Evolutionary conservation across 1,139 yeast species (phyloP).

Genomic region (Suhomyces anneliseae): DNA sequence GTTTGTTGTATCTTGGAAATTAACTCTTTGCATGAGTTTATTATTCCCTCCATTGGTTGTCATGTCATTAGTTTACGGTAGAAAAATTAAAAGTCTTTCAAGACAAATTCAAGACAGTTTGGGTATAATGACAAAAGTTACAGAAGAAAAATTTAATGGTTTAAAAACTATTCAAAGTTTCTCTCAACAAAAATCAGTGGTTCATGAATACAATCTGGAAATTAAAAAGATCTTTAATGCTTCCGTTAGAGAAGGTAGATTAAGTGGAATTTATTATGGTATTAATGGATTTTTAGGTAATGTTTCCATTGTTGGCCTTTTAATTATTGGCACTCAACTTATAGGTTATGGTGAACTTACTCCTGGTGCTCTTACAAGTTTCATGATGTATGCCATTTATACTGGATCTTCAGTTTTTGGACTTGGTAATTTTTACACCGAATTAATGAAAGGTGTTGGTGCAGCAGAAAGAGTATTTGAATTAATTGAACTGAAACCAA

Average conservation of each 20-base stretch:
- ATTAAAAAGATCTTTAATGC: constrained; percentile 71
- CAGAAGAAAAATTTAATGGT: constrained; percentile 89
- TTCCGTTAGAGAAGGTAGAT: constrained; percentile 77
- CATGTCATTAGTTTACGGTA: constrained; percentile 78
- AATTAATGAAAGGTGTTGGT: constrained; percentile 94
- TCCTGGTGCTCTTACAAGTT: constrained; percentile 88
- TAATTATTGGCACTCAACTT: constrained; percentile 78
- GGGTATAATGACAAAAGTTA: constrained; percentile 82
- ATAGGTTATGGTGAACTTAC: constrained; percentile 72
- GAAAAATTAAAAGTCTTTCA: constrained; percentile 72
- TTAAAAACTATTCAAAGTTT: constrained; percentile 85
- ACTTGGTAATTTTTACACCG: constrained; percentile 85
- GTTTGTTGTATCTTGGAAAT: constrained; percentile 80
- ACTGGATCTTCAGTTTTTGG: constrained; percentile 92
- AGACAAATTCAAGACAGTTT: constrained; percentile 80
- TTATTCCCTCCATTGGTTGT: constrained; percentile 80
- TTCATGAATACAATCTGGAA: constrained; percentile 56
- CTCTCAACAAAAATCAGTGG: constrained; percentile 69
- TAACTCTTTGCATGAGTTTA: constrained; percentile 72
- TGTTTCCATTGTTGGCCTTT: constrained; percentile 68
- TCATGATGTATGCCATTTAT: constrained; percentile 90
- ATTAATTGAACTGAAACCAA: constrained; percentile 72
- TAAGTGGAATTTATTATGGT: constrained; percentile 75
- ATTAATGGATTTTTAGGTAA: constrained; percentile 82
- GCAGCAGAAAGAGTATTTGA: constrained; percentile 94